Evolutionary conservation across 2,329 filamentous ascomycete genomes (phyloP), one percentile per base, ranked within the genome.

Genomic region (Penicillium glabrum): DNA sequence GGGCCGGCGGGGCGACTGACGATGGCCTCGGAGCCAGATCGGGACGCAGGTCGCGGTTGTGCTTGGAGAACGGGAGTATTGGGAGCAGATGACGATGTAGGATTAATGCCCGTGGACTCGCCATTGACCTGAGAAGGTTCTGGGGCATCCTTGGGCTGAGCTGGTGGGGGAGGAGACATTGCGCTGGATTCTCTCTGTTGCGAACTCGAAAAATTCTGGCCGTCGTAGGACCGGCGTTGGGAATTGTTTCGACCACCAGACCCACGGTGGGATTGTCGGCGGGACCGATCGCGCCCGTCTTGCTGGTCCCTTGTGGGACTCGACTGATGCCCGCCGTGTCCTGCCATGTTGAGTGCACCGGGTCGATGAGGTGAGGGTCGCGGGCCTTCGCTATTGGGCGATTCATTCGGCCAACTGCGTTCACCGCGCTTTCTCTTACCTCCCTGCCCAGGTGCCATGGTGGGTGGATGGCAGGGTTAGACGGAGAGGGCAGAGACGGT

Each of bases 351-450:
- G 62, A 80, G 72, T 58, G 72, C 77, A 61, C 70, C 74, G 37
- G 75, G 78, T 57, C 73, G 78, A 73, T 79, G 78, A 63, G 75
- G 79, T 61, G 78, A 80, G 59, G 76, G 78, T 60, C 76, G 73
- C 54, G 67, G 67, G 52, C 65, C 66, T 62, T 77, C 75, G 66
- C 73, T 72, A 43, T 68, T 60, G 27, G 47, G 67, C 45, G 72
- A 73, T 58, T 80, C 77, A 52, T 73, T 72, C 43, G 77, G 76
- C 69, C 73, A 79, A 39, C 72, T 72, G 64, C 77, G 70, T 54
- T 80, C 78, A 53, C 67, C 69, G 68, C 77, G 71, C 77, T 86
- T 86, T 60, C 84, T 79, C 77, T 87, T 87, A 53, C 76, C 75
- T 61, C 74, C 74, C 54, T 72, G 72, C 62, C 72, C 72, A 63